phyloP scores from a whole-genome alignment of 1,139 yeast genomes.

The Blastobotrys malaysiensis region DNA sequence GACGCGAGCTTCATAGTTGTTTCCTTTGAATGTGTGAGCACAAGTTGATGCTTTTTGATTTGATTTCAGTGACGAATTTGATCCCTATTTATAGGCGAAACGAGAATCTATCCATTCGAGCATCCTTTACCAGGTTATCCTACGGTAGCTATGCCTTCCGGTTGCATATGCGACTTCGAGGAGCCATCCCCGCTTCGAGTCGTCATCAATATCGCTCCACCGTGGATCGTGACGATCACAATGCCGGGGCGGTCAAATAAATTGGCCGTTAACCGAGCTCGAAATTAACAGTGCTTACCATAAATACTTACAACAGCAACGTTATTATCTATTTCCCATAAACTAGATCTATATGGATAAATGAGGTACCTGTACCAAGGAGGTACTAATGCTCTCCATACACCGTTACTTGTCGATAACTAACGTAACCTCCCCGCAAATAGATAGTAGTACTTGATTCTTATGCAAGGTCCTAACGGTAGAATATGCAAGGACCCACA shows the following conservation, averaged over 20 bases:
- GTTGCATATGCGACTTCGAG: no score
- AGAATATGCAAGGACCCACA: background rate
- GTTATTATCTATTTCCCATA: no score
- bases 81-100: background rate
- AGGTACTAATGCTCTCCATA: no score
- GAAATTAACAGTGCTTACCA: no score
- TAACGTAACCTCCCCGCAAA: no score
- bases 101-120: background rate
- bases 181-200: background rate
- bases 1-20: background rate
- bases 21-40: background rate
- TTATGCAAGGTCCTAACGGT: background rate
- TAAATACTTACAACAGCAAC: no score
- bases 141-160: no score
- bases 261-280: background rate
- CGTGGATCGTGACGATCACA: background rate
- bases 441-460: no score
- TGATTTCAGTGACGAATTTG: background rate
- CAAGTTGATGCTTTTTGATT: background rate
- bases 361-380: no score
- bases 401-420: no score
- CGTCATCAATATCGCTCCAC: background rate
- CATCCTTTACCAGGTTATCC: no score
- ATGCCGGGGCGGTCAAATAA: background rate
- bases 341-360: no score